Base-by-base conservation (phyloP, 2,329 filamentous ascomycete genomes). In the Penicillium janthinellum region DNA sequence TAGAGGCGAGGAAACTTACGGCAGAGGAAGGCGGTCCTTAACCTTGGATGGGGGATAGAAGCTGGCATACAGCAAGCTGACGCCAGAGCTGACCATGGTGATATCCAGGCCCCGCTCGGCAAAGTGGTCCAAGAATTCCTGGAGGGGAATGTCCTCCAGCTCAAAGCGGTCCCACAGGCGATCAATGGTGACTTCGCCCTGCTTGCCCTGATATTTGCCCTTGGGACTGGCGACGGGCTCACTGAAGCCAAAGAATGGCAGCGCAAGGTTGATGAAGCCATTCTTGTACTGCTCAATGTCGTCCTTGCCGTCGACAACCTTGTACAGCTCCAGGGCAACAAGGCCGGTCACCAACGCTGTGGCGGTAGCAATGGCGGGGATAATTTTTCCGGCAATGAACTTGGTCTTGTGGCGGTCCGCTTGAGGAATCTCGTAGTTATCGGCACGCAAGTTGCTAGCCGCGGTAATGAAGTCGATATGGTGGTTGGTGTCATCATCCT, bases 241-340 rank as follows among this genome's bases (percentile, higher is more conserved):
- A 72, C 92, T 96, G 85, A 99, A 99, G 41, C 94, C 94, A 69
- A 99, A 96, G 85, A 99, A 98, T 0, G 95, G 95, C 64, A 99
- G 81, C 1, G 95, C 95, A 67, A 99, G 81, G 80, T 99, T 99
- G 79, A 98, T 84, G 78, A 99, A 99, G 15, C 95, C 95, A 74
- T 99, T 99, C 86, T 98, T 98, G 88, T 96, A 99, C 79, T 98
- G 91, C 80, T 98, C 95, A 65, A 97, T 89, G 69, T 98, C 92
- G n/a, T 85, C 86, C 83, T 99, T 97, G 73, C 92, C 94, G 72
- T 98, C 95, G 48, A 99, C 83, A 64, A 99, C 86, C 86, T 99
- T 99, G 88, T 91, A 97, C 50, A 98, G 81, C 81, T 99, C 95
- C 48, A 99, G 81, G 15, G 96, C 85, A 55, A 99, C 92, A 48